Percentiles rank a stretch among this genome's conserved stretches.
Conservation (phyloP, 129 eudicot genomes). For the Glebionis coronaria region DNA sequence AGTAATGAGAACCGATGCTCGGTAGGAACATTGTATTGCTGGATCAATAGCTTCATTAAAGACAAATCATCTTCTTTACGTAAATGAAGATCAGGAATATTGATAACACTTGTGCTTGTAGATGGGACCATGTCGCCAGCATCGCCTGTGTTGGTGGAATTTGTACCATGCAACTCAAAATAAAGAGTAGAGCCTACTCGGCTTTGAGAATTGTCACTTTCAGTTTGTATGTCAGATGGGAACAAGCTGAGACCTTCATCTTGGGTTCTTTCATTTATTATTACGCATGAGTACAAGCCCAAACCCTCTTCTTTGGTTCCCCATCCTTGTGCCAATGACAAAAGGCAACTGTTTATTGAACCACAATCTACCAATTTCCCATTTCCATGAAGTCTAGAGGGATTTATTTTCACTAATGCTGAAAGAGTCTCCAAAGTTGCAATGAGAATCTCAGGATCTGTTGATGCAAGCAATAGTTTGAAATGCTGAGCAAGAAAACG, state of each 20-base stretch:
- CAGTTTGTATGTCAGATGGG: slow-evolving; percentile 69
- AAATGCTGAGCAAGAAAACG: slow-evolving; percentile 63
- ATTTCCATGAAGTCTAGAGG: slow-evolving; percentile 85
- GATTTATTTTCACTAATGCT: slow-evolving; percentile 78
- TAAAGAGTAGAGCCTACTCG: slow-evolving; percentile 90
- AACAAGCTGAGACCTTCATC: slow-evolving; percentile 71
- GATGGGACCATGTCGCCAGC: too few relatives aligned
- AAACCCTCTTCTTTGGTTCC: slow-evolving; percentile 98
- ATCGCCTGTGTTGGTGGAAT: slow-evolving; percentile 17
- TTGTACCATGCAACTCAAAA: slow-evolving; percentile 75
- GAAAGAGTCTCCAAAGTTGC: slow-evolving; percentile 87
- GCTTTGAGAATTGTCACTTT: slow-evolving; percentile 58
- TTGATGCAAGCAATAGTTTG: slow-evolving; percentile 95
- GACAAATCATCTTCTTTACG: slow-evolving; percentile 78
- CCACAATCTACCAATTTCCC: slow-evolving; percentile 89
- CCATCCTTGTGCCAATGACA: slow-evolving; percentile 99
- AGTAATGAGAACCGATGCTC: slow-evolving; percentile 80
- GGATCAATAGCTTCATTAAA: slow-evolving; percentile 64
- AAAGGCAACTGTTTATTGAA: slow-evolving; percentile 69
- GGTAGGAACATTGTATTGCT: slow-evolving; percentile 69
- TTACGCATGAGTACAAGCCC: slow-evolving; percentile 84
- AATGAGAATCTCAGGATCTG: slow-evolving; percentile 87
- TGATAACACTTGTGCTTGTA: slow-evolving; percentile 49
- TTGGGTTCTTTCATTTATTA: slow-evolving; percentile 67
- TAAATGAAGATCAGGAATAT: slow-evolving; percentile 71